Conservation (phyloP, 441 rosid species). For the Corymbia citriodora region DNA sequence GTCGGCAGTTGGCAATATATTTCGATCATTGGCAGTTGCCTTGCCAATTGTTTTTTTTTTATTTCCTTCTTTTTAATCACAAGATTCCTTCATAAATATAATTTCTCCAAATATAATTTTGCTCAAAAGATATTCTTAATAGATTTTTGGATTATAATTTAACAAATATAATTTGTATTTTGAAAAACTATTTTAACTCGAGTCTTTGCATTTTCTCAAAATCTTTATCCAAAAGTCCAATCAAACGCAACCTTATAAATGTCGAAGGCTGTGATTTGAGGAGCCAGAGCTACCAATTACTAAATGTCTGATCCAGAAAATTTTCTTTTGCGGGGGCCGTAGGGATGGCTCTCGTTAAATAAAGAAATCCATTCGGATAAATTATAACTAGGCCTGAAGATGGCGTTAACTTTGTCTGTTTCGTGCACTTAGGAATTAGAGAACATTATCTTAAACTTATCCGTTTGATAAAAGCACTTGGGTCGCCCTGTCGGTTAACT, state of each 20-base stretch:
- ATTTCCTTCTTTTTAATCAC: too few species aligned
- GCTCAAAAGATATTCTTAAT: too few species aligned
- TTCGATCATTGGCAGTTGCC: too few species aligned
- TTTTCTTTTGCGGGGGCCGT: background rate
- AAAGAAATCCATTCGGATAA: background rate
- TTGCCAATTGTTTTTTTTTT: too few species aligned
- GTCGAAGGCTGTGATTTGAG: background rate
- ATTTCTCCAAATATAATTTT: too few species aligned
- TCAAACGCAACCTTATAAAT: background rate
- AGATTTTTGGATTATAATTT: too few species aligned
- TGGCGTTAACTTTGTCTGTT: background rate
- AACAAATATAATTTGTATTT: too few species aligned
- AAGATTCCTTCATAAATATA: too few species aligned
- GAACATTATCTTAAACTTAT: background rate
- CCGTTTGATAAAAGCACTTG: background rate
- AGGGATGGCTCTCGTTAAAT: background rate
- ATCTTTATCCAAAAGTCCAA: too few species aligned
- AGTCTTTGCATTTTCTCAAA: too few species aligned
- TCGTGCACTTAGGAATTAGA: background rate
- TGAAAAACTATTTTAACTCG: too few species aligned
- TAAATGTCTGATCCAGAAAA: background rate
- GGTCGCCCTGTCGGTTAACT: background rate
- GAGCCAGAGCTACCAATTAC: background rate
- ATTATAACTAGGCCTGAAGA: background rate
- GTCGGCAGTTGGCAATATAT: too few species aligned